Base-by-base conservation (phyloP, 441 rosid genomes). In the Viola pubescens region DNA sequence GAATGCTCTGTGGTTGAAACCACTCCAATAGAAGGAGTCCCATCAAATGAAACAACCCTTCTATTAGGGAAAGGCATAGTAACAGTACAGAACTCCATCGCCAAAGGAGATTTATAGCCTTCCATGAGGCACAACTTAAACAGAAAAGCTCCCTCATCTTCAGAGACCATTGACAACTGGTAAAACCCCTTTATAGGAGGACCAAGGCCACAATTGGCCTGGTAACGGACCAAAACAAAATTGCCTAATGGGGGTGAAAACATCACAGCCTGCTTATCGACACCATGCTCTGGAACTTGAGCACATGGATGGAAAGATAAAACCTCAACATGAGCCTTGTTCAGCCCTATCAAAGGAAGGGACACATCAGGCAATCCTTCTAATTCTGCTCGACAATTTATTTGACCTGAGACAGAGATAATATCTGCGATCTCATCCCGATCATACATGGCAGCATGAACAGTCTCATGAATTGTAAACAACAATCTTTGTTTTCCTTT, bases 291-390 rank as follows among this genome's bases (percentile, higher is more conserved):
- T 12, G 97, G 91, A 72, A 84, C 95, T 79, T 92, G 94, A 68
- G 87, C 90, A 72, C 82, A 89, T 11, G 91, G 92, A 81, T 87
- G 89, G 75, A 87, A 87, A 52, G 97, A 89, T 72, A 92, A 75
- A 67, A 81, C 82, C 71, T 92, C 94, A 47, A 89, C 69, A 39
- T 60, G 83, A 58, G 86, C 76, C 58, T 70, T 76, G 73, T 78
- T 73, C 77, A 78, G 66, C 69, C 97, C 98, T 37, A 72, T 78
- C 61, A 92, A 69, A 62, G 98, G 96, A 59, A 92, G 73, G 5
- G 97, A 87, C 43, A 92, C 94, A 70, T 92, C 98, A 56, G 97
- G 97, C 72, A 92, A 62, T 43, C 98, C 94, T 75, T 87, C 98
- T 57, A 92, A 66, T 77, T 92, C 97, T 70, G 92, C 94, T 57